phyloP scores from a whole-genome alignment of 352 stramenopile genomes.

The Globisporangium abappressorium region DNA sequence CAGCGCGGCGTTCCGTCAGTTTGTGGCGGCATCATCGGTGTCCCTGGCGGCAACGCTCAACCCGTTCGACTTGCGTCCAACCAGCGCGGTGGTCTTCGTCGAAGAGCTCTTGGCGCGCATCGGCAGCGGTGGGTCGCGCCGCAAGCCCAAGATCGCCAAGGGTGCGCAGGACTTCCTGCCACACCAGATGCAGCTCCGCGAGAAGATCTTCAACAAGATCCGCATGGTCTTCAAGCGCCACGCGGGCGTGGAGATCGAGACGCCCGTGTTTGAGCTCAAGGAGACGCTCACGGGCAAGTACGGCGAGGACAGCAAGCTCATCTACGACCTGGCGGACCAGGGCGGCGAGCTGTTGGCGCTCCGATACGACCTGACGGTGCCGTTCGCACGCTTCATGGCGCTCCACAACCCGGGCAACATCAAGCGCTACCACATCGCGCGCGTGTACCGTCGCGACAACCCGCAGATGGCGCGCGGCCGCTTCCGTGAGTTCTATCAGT shows the following conservation, averaged over 20 bases:
- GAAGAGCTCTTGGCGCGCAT: conserved; percentile 68
- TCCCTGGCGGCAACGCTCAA: conserved; percentile 27
- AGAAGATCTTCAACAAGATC: conserved; percentile 97
- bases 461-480: conserved; percentile 92
- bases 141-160: conserved; percentile 86
- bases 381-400: conserved; percentile 98
- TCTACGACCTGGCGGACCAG: conserved; percentile 99
- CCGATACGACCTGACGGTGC: conserved; percentile 98
- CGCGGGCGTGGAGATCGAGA: conserved; percentile 97
- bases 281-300: conserved; percentile 99
- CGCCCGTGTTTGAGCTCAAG: conserved; percentile 98
- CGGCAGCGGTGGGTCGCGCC: conserved; percentile 65
- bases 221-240: conserved; percentile 97
- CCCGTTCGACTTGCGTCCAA: conserved; percentile 61
- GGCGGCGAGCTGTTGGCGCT: conserved; percentile 93
- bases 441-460: conserved; percentile 96
- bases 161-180: conserved; percentile 96
- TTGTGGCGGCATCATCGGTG: conserved; percentile 22
- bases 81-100: conserved; percentile 40
- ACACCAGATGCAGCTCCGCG: conserved; percentile 95
- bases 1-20: conserved; percentile 58
- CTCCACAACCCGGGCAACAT: conserved; percentile 97
- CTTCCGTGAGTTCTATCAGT: conserved; percentile 99
- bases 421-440: conserved; percentile 98
- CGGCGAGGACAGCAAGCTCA: conserved; percentile 98